Evolutionary conservation across 2,329 filamentous ascomycete genomes (phyloP).

Genomic region (Colletotrichum sp.): DNA sequence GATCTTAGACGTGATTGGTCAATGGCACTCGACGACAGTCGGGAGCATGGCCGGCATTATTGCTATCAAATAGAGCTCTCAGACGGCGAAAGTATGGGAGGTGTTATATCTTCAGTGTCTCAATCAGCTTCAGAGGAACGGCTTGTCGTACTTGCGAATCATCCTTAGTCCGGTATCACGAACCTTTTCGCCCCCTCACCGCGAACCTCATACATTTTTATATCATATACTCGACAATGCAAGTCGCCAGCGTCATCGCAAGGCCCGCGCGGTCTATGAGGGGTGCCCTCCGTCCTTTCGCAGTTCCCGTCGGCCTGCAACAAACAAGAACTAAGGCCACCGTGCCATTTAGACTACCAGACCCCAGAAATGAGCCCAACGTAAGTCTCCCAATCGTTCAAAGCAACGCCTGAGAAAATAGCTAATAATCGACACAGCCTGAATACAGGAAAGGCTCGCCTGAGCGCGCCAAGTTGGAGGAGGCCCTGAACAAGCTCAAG

Average conservation of each 20-base stretch:
- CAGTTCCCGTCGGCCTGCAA: slow-evolving; percentile 16
- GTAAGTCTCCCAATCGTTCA: slow-evolving; percentile 20
- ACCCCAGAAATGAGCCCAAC: slow-evolving; percentile 36
- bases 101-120: background rate
- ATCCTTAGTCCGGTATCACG: background rate
- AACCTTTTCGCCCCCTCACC: background rate
- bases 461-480: slow-evolving; percentile 33
- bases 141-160: background rate
- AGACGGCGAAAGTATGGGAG: background rate
- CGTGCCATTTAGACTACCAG: slow-evolving; percentile 34
- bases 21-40: background rate
- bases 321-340: slow-evolving; percentile 30
- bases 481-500: slow-evolving; percentile 32
- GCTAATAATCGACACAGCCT: slow-evolving; percentile 23
- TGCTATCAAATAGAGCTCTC: background rate
- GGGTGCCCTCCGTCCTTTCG: slow-evolving; percentile 3
- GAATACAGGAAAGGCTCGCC: slow-evolving; percentile 33
- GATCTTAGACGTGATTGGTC: background rate
- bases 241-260: background rate
- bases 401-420: background rate
- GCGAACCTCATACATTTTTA: background rate
- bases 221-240: background rate
- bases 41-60: slow-evolving; percentile 2
- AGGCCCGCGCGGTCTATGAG: background rate
- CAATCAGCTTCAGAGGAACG: background rate